Percentiles rank a stretch among this genome's conserved stretches.
Evolutionary conservation across 306 rosid genomes (phyloP).

Genomic region (Cotoneaster glaucophyllus): DNA sequence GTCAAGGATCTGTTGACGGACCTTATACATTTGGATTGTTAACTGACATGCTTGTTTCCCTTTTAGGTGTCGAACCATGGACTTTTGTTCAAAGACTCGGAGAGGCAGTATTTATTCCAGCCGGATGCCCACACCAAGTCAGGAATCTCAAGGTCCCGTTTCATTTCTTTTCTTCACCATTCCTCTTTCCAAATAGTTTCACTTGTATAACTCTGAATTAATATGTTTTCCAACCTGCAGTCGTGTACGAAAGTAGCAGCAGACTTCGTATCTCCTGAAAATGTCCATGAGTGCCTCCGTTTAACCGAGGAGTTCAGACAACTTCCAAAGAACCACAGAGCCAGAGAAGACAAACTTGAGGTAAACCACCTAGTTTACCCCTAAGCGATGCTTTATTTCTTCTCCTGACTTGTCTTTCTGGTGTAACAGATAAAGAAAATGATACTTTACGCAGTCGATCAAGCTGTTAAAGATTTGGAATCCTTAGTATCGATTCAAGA

Average conservation of each 20-base stretch:
- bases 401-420: background rate
- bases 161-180: background rate
- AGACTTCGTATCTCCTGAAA: slow-evolving; percentile 82
- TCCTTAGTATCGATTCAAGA: slow-evolving; percentile 10
- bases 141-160: slow-evolving; percentile 63
- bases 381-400: background rate
- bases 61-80: slow-evolving; percentile 69
- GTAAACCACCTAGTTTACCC: slow-evolving; percentile 21
- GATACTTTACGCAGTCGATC: slow-evolving; percentile 59
- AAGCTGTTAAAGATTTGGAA: slow-evolving; percentile 45
- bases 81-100: slow-evolving; percentile 71
- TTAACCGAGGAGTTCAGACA: slow-evolving; percentile 61
- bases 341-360: slow-evolving; percentile 89
- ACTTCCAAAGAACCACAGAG: slow-evolving; percentile 70
- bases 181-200: background rate
- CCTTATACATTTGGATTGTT: background rate
- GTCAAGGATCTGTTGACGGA: background rate
- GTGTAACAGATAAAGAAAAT: slow-evolving; percentile 70
- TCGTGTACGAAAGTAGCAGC: slow-evolving; percentile 83
- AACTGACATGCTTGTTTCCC: background rate
- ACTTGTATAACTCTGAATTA: background rate
- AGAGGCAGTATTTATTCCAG: slow-evolving; percentile 85
- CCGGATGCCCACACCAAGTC: slow-evolving; percentile 93
- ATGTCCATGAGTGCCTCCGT: slow-evolving; percentile 62
- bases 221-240: slow-evolving; percentile 26